phyloP scores from a whole-genome alignment of 192 early-diverging fungal species.

The Martensiomyces pterosporus region DNA sequence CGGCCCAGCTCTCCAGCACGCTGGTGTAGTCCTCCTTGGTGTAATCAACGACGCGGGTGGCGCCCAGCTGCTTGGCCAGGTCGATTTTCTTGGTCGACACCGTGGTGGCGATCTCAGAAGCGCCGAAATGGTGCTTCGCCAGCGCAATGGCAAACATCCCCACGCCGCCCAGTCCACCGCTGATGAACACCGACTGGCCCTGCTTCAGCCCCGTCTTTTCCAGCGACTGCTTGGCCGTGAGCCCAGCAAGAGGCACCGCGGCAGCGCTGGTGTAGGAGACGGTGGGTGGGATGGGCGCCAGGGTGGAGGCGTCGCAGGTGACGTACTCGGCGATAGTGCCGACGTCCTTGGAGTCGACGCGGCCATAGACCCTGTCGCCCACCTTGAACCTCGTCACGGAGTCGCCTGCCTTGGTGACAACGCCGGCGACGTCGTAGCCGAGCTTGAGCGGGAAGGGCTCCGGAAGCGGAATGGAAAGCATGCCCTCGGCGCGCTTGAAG shows the following conservation, averaged over 20 bases:
- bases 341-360: slow-evolving; percentile 4
- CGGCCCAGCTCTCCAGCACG: slow-evolving; percentile 26
- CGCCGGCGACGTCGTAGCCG: slow-evolving; percentile 55
- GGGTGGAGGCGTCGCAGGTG: slow-evolving; percentile 13
- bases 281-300: slow-evolving; percentile 30
- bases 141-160: slow-evolving; percentile 52
- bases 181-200: slow-evolving; percentile 45
- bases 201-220: slow-evolving; percentile 16
- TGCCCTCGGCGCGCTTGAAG: slow-evolving; percentile 49
- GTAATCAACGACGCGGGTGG: slow-evolving; percentile 52
- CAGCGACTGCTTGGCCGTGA: slow-evolving; percentile 52
- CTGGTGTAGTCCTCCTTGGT: slow-evolving; percentile 22
- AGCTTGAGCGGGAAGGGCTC: slow-evolving; percentile 43
- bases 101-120: slow-evolving; percentile 48
- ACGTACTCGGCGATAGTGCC: slow-evolving; percentile 41
- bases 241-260: slow-evolving; percentile 49
- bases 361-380: slow-evolving; percentile 53
- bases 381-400: slow-evolving; percentile 33
- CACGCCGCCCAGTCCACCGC: slow-evolving; percentile 55
- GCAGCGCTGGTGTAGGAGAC: slow-evolving; percentile 48
- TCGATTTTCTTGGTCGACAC: slow-evolving; percentile 49
- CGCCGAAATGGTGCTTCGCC: slow-evolving; percentile 43
- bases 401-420: slow-evolving; percentile 37
- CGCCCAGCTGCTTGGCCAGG: slow-evolving; percentile 43
- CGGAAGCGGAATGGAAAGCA: slow-evolving; percentile 23